Conservation (phyloP, 2,329 filamentous ascomycete species). For the Pyrenochaeta sp. region DNA sequence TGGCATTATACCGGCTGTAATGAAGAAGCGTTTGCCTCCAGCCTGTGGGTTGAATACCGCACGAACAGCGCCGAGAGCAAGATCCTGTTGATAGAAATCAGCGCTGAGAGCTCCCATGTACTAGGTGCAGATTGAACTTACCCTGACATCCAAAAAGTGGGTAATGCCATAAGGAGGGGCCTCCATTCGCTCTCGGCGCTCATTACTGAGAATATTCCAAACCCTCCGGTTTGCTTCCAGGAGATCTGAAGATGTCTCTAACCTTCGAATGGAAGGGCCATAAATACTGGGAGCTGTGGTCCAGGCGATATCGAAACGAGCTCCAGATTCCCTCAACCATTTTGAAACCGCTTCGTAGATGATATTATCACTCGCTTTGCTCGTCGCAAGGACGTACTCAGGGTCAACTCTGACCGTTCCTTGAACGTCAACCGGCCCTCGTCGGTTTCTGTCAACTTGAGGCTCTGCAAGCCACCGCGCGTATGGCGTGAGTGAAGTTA, state of each 20-base stretch:
- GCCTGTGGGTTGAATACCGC: conserved; percentile 30
- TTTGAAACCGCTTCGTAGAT: conserved; percentile 28
- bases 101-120: conserved; percentile 4
- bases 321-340: conserved; percentile 24
- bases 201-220: conserved; percentile 36
- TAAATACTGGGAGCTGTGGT: conserved; percentile 35
- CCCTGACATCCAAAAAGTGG: conserved; percentile 38
- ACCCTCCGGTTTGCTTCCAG: conserved; percentile 34
- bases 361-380: conserved; percentile 35
- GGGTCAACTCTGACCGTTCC: conserved; percentile 23
- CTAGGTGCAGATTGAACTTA: conserved; percentile 20
- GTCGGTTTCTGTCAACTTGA: conserved; percentile 13
- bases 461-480: conserved; percentile 35
- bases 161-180: conserved; percentile 33
- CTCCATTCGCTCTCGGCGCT: conserved; percentile 16
- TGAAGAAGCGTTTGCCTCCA: conserved; percentile 32
- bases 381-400: conserved; percentile 35
- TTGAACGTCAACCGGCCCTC: too few species aligned
- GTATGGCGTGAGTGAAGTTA: conserved; percentile 31
- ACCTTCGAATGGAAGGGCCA: conserved; percentile 28
- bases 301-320: conserved; percentile 33
- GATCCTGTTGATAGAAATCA: conserved; percentile 29
- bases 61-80: conserved; percentile 34
- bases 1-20: conserved; percentile 35
- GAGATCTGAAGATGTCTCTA: conserved; percentile 32